Evolutionary conservation across 2,329 filamentous ascomycete genomes (phyloP), one percentile per base, ranked within the genome.

Genomic region (Fusarium hainanense): DNA sequence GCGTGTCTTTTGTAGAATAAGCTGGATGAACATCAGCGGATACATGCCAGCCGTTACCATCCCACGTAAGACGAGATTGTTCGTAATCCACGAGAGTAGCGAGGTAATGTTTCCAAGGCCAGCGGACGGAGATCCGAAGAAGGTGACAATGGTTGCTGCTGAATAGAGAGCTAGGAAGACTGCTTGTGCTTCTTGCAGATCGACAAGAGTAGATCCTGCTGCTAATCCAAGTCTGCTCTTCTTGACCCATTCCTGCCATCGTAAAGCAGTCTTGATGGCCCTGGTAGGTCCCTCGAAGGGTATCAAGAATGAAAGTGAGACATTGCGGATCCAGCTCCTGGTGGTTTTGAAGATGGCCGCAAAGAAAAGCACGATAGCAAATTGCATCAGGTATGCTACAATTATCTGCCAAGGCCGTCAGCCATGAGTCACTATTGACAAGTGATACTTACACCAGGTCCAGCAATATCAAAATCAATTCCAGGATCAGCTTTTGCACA

Each of bases 391-490:
- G 21, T 58, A 68, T 4, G 65, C 46, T 3, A 56, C 8, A 0
- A 67, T 51, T 0, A 68, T 50, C 63, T 66, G 1, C 12, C 1
- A 7, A 32, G 13, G 5, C 16, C 7, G 14, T 56, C 6, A 56
- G 54, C 3, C 6, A 34, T 13, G 10, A 12, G 7, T 30, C 8
- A 10, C 4, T 3, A 0, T 16, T 32, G 34, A 37, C 2, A 12
- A 11, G 4, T 12, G 5, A 9, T 7, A 43, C 55, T 21, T 0
- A 68, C 58, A 1, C 66, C 63, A 2, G 58, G 68, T 1, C 68
- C 68, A 2, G 67, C 68, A 9, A 70, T 67, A 25, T 70, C 66
- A 1, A 25, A 54, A 4, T 70, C 66, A 1, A 70, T 23, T 1
- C 54, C 47, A 5, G 48, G 21, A 7, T 32, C 44, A 2, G 42